These are phyloP conservation scores for Perkinsus chesapeaki DNA, from an alignment of 169 alveolate genomes.

Conservation along the genomic window DNA sequence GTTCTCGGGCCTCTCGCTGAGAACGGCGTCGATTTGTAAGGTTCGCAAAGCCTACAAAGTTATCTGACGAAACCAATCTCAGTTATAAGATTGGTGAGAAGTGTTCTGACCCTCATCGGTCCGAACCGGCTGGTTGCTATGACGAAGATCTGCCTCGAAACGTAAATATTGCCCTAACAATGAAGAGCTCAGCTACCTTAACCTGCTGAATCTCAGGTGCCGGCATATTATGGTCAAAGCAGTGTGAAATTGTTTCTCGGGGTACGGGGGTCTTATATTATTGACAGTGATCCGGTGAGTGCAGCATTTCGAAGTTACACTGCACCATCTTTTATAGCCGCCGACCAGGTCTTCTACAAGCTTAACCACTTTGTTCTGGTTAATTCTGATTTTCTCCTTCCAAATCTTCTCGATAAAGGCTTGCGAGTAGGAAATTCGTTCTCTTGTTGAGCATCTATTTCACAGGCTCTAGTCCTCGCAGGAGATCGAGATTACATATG, in stretches of 20 bases:
- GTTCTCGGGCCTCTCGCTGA: not conserved
- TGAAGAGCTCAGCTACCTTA: not conserved
- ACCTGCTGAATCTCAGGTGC: not conserved
- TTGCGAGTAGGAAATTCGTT: not conserved
- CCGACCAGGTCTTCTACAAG: not conserved
- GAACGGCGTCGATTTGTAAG: not conserved
- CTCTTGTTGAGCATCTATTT: not conserved
- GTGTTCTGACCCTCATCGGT: not conserved
- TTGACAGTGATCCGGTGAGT: not conserved
- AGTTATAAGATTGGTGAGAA: not conserved
- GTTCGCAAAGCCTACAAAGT: not conserved
- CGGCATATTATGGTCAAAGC: not conserved
- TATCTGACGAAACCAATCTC: not conserved
- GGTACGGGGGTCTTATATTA: not conserved
- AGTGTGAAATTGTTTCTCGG: not conserved
- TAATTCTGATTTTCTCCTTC: not conserved
- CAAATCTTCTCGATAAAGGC: not conserved
- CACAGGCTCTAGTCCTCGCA: not conserved
- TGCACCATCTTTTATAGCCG: not conserved
- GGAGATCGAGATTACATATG: not conserved
- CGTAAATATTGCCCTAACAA: not conserved
- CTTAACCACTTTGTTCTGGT: not conserved
- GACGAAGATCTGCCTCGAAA: not conserved
- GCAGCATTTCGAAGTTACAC: not conserved
- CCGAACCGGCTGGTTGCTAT: not conserved